A percentile compares a stretch with the other conserved stretches of the same genome.
Conservation (phyloP, 2,329 filamentous ascomycete species). For the Cryphonectria parasitica region DNA sequence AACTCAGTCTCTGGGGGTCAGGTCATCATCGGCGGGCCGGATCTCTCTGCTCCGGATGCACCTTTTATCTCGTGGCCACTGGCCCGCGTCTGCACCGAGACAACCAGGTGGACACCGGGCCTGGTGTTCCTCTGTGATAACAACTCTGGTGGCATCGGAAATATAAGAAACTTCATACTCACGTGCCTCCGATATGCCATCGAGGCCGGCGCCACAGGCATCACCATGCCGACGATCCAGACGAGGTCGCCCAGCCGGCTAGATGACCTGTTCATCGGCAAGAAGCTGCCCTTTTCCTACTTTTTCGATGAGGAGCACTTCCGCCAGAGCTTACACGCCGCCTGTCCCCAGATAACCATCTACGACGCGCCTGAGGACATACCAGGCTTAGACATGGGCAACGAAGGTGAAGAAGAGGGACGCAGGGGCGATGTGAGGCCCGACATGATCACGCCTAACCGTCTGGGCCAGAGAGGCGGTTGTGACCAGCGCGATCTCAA, state of each 20-base stretch:
- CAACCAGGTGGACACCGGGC: conserved; percentile 44
- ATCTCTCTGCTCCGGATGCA: conserved; percentile 44
- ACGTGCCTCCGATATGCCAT: conserved; percentile 55
- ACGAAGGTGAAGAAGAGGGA: not conserved
- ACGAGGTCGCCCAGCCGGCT: conserved; percentile 47
- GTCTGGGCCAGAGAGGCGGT: conserved; percentile 44
- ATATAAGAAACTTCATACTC: conserved; percentile 55
- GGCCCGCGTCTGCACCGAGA: conserved; percentile 48
- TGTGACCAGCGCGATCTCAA: conserved; percentile 47
- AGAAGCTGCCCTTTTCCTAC: conserved; percentile 45
- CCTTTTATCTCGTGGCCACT: conserved; percentile 53
- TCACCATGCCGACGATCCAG: conserved; percentile 51
- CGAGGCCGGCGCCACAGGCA: conserved; percentile 50
- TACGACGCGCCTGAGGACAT: conserved; percentile 45
- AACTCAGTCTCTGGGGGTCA: not conserved
- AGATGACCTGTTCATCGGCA: conserved; percentile 46
- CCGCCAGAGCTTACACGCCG: conserved; percentile 39
- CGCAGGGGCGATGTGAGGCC: conserved; percentile 32
- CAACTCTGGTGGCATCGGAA: conserved; percentile 55
- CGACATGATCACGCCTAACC: conserved; percentile 46
- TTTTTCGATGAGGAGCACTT: conserved; percentile 54
- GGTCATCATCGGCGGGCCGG: conserved; percentile 34
- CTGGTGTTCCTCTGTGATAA: conserved; percentile 54
- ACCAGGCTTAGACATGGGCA: conserved; percentile 36
- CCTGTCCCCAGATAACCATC: conserved; percentile 49